Evolutionary conservation across 345 rosid genomes (phyloP), one percentile per base, ranked within the genome.

Genomic region (Cardamine resedifolia): DNA sequence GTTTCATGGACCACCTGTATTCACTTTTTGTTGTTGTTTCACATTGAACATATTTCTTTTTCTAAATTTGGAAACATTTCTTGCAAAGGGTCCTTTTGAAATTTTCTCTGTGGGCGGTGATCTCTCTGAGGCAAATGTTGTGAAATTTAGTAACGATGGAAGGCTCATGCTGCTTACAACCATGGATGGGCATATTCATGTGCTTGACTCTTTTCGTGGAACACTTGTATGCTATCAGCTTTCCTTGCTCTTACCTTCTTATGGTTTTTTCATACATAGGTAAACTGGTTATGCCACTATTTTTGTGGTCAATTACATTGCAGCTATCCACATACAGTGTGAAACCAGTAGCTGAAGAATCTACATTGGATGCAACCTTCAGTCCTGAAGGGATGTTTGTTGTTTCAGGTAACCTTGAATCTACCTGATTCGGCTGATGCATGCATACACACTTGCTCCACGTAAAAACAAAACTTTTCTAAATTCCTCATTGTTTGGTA

Each of bases 321-420:
- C 74, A 91, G 99, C 76, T 95, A 72, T 87, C 87, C 33, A 88
- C 96, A 18, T 95, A 71, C 77, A 91, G 81, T 77, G 96, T 95
- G 74, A 86, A 88, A 82, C 94, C 98, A 71, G 90, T 88, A 72
- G 84, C 86, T 58, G 83, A 76, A 77, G 84, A 87, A 81, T 85
- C 86, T 56, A 95, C 99, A 20, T 73, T 95, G 78, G 97, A 95
- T 76, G 97, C 99, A 72, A 85, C 97, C 68, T 95, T 95, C 79
- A 91, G 96, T 77, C 99, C 99, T 3, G 96, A 95, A 58, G 99
- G 97, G 73, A 87, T 81, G 88, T 91, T 83, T 84, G 96, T 95
- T 56, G 76, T 90, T 62, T 85, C 96, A 84, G 97, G 99, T 91
- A 84, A 16, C 28, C 19, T 12, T 27, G 52, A 27, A 15, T 57